A percentile compares a stretch with the other conserved stretches of the same genome.
phyloP scores from a whole-genome alignment of 2,329 filamentous ascomycete genomes.

The Colletotrichum sp. region DNA sequence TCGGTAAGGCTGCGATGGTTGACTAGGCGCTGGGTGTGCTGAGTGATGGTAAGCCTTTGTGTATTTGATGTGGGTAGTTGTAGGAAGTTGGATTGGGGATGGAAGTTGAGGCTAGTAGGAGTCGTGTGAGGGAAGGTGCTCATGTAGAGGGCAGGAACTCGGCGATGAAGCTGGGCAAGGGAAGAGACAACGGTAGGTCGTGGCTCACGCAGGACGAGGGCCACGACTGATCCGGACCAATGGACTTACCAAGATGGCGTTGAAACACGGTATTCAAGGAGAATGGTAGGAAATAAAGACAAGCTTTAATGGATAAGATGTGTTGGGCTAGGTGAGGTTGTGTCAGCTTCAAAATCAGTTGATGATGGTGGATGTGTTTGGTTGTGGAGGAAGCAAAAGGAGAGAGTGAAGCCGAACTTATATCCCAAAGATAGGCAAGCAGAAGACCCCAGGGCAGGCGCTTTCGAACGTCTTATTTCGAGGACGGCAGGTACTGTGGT shows the following conservation, averaged over 20 bases:
- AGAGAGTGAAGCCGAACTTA: not conserved
- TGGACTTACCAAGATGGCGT: not conserved
- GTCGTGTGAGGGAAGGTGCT: not conserved
- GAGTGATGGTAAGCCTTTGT: not conserved
- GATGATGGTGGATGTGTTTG: not conserved
- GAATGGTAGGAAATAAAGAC: not conserved
- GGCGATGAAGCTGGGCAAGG: not conserved
- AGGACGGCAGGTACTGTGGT: not conserved
- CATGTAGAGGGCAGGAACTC: not conserved
- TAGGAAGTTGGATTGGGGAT: not conserved
- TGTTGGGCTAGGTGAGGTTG: not conserved
- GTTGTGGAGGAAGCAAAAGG: not conserved
- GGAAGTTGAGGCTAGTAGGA: not conserved
- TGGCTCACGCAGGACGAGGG: not conserved
- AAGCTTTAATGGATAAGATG: not conserved
- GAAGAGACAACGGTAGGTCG: not conserved
- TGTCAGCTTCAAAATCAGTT: not conserved
- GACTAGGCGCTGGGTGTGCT: not conserved
- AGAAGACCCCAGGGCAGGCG: not conserved
- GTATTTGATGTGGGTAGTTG: not conserved
- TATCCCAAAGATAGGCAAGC: not conserved
- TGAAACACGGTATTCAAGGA: not conserved
- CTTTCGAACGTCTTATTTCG: not conserved
- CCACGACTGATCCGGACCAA: not conserved
- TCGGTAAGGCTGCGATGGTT: not conserved